Evolutionary conservation across 2,329 filamentous ascomycete species (phyloP).

Genomic region (Colletotrichum acutatum): DNA sequence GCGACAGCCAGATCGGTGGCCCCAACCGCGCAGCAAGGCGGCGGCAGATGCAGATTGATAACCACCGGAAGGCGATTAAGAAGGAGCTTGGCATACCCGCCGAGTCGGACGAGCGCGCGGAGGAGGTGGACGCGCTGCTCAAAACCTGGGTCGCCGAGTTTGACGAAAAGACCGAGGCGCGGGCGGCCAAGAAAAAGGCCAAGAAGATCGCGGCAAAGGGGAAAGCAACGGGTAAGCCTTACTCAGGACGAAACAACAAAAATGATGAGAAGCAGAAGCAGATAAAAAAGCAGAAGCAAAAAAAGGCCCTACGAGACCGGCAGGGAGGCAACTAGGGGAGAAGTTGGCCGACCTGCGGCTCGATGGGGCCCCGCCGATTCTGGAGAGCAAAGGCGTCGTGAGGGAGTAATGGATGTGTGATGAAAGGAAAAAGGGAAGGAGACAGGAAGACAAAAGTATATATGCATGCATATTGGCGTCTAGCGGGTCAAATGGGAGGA

Average conservation of each 20-base stretch:
- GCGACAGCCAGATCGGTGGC: conserved; percentile 2
- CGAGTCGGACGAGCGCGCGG: conserved; percentile 29
- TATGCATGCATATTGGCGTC: conserved; percentile 14
- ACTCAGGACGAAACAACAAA: conserved; percentile 21
- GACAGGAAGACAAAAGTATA: neutral
- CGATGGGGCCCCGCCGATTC: neutral
- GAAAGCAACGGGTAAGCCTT: conserved; percentile 30
- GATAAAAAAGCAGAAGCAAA: conserved; percentile 33
- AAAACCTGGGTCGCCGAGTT: conserved; percentile 19
- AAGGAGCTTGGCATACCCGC: conserved; percentile 23
- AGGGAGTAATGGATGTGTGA: neutral
- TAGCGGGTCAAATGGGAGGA: conserved; percentile 14
- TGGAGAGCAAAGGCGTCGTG: neutral
- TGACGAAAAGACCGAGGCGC: conserved; percentile 24
- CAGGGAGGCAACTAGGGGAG: conserved; percentile 26
- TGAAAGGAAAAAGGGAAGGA: neutral
- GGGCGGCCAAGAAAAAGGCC: conserved; percentile 25
- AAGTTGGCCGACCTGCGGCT: conserved; percentile 22
- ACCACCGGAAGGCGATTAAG: conserved; percentile 20
- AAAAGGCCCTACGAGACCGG: conserved; percentile 23
- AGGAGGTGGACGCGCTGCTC: conserved; percentile 29
- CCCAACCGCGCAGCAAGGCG: conserved; percentile 35
- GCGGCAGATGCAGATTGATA: conserved; percentile 31
- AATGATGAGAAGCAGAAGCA: conserved; percentile 26
- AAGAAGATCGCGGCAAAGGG: conserved; percentile 8